Percentiles rank a stretch among this genome's conserved stretches.
These are phyloP conservation scores for Auxenochlorella pyrenoidosa DNA, from an alignment of 139 green algal species.

Conservation along the genomic window DNA sequence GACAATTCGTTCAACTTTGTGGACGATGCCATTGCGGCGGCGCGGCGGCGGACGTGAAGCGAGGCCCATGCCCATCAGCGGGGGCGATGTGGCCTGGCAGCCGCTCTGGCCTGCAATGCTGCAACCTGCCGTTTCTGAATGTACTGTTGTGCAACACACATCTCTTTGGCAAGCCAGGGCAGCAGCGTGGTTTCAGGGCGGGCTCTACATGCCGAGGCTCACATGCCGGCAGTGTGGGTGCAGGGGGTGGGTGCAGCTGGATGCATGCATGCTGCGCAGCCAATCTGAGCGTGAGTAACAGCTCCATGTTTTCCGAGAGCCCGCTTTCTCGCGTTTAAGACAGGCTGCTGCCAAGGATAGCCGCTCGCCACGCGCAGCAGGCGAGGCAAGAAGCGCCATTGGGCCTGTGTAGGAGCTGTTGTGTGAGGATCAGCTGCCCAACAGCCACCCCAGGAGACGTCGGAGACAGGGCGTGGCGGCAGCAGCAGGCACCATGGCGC, in stretches of 20 bases:
- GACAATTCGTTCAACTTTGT: constrained; percentile 46
- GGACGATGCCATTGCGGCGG: neutral
- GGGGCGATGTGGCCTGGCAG: too few relatives aligned
- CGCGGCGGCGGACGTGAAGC: constrained; percentile 16
- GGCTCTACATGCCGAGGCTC: too few relatives aligned
- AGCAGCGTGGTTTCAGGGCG: too few relatives aligned
- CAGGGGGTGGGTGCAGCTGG: neutral
- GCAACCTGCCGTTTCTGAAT: too few relatives aligned
- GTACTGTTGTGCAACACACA: neutral
- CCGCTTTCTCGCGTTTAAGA: too few relatives aligned
- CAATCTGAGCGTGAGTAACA: neutral
- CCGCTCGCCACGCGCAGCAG: too few relatives aligned
- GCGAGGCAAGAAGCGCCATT: neutral
- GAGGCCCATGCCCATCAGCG: too few relatives aligned
- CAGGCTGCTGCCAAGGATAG: too few relatives aligned
- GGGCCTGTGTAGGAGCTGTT: neutral
- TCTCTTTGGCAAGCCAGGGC: neutral
- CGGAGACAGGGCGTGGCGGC: too few relatives aligned
- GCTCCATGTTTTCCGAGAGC: too few relatives aligned
- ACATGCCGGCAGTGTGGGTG: too few relatives aligned
- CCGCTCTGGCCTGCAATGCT: too few relatives aligned
- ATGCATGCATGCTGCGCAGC: neutral
- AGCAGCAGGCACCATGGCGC: constrained; percentile 11
- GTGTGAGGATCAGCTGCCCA: neutral
- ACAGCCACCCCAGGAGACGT: neutral